These are phyloP conservation scores for Paramecium pentaurelia DNA, from an alignment of 73 alveolate genomes.

Conservation along the genomic window DNA sequence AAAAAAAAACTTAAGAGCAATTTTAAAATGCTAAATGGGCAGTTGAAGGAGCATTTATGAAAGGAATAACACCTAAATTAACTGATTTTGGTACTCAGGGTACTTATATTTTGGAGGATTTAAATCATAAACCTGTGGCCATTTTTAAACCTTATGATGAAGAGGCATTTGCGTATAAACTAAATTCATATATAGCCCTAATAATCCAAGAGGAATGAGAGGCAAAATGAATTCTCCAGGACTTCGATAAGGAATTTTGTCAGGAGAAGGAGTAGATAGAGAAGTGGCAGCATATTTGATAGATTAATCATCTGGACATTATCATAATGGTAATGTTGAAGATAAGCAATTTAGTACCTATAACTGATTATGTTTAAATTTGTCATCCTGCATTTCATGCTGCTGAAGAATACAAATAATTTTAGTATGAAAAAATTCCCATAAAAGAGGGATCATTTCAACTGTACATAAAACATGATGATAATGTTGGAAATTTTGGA, in stretches of 20 bases:
- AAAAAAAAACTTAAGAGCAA: neutral
- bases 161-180: conserved; percentile 89
- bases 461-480: conserved; percentile 83
- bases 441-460: conserved; percentile 90
- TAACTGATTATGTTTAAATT: conserved; percentile 94
- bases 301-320: conserved; percentile 73
- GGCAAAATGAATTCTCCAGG: conserved; percentile 84
- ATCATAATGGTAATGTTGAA: conserved; percentile 53
- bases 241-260: conserved; percentile 87
- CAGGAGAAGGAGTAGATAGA: conserved; percentile 96
- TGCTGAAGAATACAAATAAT: conserved; percentile 53
- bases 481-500: conserved; percentile 87
- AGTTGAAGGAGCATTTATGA: conserved; percentile 68
- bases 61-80: conserved; percentile 89
- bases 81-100: conserved; percentile 98
- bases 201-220: conserved; percentile 91
- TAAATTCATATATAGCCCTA: conserved; percentile 65
- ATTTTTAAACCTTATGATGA: conserved; percentile 97
- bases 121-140: conserved; percentile 73
- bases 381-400: conserved; percentile 87
- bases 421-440: conserved; percentile 71
- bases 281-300: conserved; percentile 96
- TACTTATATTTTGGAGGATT: conserved; percentile 84
- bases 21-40: conserved; percentile 3
- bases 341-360: conserved; percentile 78